Evolutionary conservation across 768 basidiomycete genomes (phyloP).

Genomic region (Trametes cubensis): DNA sequence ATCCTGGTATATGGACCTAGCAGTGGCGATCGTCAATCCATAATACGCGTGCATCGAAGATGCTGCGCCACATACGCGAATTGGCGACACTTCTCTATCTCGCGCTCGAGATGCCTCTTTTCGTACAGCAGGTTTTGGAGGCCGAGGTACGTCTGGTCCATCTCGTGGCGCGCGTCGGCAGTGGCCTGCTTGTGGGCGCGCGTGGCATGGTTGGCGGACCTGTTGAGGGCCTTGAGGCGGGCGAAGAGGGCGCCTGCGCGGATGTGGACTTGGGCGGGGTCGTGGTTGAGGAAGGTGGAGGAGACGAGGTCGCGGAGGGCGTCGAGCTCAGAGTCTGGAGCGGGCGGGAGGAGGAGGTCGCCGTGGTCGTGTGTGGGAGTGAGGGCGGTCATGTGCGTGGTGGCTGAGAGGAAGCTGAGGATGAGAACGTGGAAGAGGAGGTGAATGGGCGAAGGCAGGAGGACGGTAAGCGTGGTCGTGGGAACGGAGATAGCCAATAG

Average conservation of each 20-base stretch:
- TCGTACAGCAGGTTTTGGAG: constrained; percentile 89
- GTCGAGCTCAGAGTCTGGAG: constrained; percentile 57
- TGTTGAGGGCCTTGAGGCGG: constrained; percentile 77
- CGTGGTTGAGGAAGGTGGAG: constrained; percentile 43
- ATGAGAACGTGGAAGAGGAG: neutral
- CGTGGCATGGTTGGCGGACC: constrained; percentile 70
- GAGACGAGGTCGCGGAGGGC: constrained; percentile 67
- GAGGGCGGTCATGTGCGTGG: constrained; percentile 26
- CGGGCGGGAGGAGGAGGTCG: constrained; percentile 33
- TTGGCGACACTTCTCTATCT: constrained; percentile 91
- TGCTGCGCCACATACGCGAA: constrained; percentile 68
- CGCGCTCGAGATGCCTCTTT: constrained; percentile 85
- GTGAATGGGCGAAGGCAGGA: neutral
- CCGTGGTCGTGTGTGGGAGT: constrained; percentile 35
- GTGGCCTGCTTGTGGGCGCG: constrained; percentile 74
- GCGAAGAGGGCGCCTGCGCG: constrained; percentile 78
- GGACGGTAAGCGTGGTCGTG: constrained; percentile 17
- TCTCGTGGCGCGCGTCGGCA: constrained; percentile 75
- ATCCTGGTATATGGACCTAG: constrained; percentile 87
- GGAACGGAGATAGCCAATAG: constrained; percentile 21
- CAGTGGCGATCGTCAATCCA: neutral
- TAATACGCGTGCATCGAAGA: neutral
- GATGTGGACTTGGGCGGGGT: constrained; percentile 56
- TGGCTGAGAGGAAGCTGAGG: constrained; percentile 1
- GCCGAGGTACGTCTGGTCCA: constrained; percentile 87